Evolutionary conservation across 352 stramenopile species (phyloP).

Genomic region (Phytophthora aleatoria): DNA sequence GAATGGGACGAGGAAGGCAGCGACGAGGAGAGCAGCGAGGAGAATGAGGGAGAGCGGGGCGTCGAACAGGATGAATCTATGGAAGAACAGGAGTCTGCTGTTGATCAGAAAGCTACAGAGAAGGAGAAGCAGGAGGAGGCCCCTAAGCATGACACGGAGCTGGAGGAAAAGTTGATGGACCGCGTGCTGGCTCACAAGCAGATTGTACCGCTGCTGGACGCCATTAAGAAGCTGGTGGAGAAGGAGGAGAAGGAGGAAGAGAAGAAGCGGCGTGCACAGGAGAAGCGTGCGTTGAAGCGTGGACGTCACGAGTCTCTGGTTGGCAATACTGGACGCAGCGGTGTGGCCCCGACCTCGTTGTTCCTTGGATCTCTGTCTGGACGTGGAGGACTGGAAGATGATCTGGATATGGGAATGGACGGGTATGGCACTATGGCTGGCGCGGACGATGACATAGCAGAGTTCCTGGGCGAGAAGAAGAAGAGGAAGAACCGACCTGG

Average conservation of each 20-base stretch:
- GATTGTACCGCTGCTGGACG: constrained; percentile 63
- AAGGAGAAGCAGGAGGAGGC: constrained; percentile 46
- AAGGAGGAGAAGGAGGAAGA: constrained; percentile 60
- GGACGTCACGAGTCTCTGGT: constrained; percentile 57
- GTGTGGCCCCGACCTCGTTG: constrained; percentile 57
- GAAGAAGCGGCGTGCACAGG: constrained; percentile 60
- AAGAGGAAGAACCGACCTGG: constrained; percentile 86
- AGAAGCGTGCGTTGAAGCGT: constrained; percentile 72
- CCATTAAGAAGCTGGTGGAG: constrained; percentile 56
- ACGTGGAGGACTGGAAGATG: constrained; percentile 37
- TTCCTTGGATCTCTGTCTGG: constrained; percentile 82
- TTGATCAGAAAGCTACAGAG: background rate
- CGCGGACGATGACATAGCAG: constrained; percentile 79
- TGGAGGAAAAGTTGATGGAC: constrained; percentile 54
- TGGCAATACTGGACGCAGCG: constrained; percentile 62
- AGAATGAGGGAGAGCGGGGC: constrained; percentile 1
- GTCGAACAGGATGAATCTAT: constrained; percentile 1
- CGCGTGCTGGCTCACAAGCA: constrained; percentile 75
- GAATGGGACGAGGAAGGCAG: constrained; percentile 29
- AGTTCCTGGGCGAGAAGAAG: constrained; percentile 86
- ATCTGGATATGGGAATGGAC: constrained; percentile 27
- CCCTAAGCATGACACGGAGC: constrained; percentile 20
- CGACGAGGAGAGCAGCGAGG: constrained; percentile 22
- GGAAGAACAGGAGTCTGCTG: constrained; percentile 1
- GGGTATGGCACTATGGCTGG: constrained; percentile 46